Evolutionary conservation across 1,139 yeast species (phyloP).

Genomic region (Suhomyces yuchorum): DNA sequence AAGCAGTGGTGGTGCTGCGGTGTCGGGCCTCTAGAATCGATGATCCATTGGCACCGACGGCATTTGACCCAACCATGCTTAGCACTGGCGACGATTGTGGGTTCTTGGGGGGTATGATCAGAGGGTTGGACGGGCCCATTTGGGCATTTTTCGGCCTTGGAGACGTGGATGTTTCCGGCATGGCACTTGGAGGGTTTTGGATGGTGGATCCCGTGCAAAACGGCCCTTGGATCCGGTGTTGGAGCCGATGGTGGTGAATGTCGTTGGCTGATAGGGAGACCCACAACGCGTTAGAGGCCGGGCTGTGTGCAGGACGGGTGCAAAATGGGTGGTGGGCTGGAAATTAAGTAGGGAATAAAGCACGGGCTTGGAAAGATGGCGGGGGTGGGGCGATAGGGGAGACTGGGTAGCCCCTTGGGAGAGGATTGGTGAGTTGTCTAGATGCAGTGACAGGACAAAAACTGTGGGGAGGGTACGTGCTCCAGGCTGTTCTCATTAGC

Average conservation of each 20-base stretch:
- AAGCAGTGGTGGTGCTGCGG: slow-evolving; percentile 24
- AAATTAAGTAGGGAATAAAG: background rate
- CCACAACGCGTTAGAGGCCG: background rate
- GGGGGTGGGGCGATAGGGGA: too few relatives aligned
- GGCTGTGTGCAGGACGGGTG: slow-evolving; percentile 3
- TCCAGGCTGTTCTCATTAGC: too few relatives aligned
- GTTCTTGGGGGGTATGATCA: background rate
- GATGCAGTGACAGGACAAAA: too few relatives aligned
- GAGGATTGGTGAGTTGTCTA: too few relatives aligned
- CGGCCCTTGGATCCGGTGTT: background rate
- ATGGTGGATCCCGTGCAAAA: slow-evolving; percentile 1
- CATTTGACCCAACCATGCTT: background rate
- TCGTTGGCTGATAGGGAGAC: background rate
- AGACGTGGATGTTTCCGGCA: background rate
- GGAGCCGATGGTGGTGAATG: background rate
- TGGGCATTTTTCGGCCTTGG: background rate
- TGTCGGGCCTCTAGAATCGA: slow-evolving; percentile 1
- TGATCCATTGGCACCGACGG: background rate
- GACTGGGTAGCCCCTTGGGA: too few relatives aligned
- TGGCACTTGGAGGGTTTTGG: background rate
- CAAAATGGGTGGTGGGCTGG: background rate
- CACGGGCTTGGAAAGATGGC: background rate
- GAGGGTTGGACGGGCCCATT: background rate
- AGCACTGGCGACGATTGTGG: background rate
- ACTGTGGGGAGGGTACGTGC: too few relatives aligned